These are phyloP conservation scores for Solanum tarapatanum DNA, from an alignment of 257 asterid species.

Conservation along the genomic window DNA sequence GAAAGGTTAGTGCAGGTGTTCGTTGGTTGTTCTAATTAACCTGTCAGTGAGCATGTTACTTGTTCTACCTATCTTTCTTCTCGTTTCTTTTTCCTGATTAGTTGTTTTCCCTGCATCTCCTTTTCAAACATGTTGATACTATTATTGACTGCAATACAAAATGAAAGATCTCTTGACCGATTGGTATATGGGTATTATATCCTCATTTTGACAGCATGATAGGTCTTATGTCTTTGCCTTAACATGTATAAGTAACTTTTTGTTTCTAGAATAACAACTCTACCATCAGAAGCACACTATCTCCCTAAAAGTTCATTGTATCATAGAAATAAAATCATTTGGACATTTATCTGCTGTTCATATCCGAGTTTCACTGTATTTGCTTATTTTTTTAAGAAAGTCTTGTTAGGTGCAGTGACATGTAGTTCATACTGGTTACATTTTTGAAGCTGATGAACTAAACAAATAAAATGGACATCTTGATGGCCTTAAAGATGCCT, in stretches of 20 bases:
- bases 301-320: background rate
- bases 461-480: background rate
- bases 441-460: background rate
- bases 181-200: background rate
- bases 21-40: background rate
- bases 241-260: background rate
- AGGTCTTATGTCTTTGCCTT: background rate
- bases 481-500: background rate
- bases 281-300: background rate
- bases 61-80: background rate
- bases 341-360: background rate
- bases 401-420: background rate
- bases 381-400: background rate
- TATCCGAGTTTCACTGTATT: background rate
- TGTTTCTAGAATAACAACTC: background rate
- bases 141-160: background rate
- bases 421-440: background rate
- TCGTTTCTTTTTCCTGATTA: background rate
- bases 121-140: background rate
- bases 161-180: background rate
- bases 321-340: background rate
- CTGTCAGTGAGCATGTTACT: background rate
- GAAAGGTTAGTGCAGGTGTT: constrained; percentile 49
- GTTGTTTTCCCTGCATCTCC: background rate
- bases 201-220: background rate